These are phyloP conservation scores for Annulohypoxylon bovei DNA, from an alignment of 495 filamentous ascomycete species.

Conservation along the genomic window DNA sequence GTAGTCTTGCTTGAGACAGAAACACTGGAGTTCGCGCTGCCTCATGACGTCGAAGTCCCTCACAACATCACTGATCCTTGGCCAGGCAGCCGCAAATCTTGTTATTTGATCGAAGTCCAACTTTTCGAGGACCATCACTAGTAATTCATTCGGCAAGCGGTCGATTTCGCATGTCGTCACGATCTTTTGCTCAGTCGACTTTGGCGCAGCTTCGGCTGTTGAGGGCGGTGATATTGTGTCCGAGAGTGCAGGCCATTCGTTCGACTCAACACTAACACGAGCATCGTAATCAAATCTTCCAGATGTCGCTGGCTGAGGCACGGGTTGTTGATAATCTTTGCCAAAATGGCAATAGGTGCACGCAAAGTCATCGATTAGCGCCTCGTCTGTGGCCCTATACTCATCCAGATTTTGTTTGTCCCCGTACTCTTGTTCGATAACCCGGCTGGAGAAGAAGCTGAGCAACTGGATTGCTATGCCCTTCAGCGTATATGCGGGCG, in stretches of 20 bases:
- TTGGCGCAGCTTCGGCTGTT: neutral
- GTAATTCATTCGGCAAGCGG: constrained; percentile 53
- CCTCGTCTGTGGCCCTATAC: neutral
- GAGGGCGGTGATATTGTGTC: neutral
- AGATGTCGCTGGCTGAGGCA: neutral
- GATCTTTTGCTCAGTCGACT: neutral
- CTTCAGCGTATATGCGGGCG: constrained; percentile 62
- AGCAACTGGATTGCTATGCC: constrained; percentile 63
- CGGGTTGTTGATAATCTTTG: neutral
- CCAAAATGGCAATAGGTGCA: constrained; percentile 33
- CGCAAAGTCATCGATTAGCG: neutral
- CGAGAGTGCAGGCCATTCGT: constrained; percentile 10
- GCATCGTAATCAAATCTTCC: constrained; percentile 16
- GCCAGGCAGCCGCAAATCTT: constrained; percentile 51
- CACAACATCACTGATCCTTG: constrained; percentile 48
- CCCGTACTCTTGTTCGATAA: constrained; percentile 52
- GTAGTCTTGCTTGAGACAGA: constrained; percentile 59
- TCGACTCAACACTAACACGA: constrained; percentile 11
- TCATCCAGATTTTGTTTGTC: neutral
- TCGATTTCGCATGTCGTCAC: constrained; percentile 21
- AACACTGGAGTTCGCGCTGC: constrained; percentile 61
- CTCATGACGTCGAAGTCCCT: constrained; percentile 55
- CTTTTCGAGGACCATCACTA: constrained; percentile 49
- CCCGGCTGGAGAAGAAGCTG: constrained; percentile 68
- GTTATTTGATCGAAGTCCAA: constrained; percentile 55